These are phyloP conservation scores for Gnomoniopsis sp. DNA, from an alignment of 2,329 filamentous ascomycete species.

Conservation along the genomic window DNA sequence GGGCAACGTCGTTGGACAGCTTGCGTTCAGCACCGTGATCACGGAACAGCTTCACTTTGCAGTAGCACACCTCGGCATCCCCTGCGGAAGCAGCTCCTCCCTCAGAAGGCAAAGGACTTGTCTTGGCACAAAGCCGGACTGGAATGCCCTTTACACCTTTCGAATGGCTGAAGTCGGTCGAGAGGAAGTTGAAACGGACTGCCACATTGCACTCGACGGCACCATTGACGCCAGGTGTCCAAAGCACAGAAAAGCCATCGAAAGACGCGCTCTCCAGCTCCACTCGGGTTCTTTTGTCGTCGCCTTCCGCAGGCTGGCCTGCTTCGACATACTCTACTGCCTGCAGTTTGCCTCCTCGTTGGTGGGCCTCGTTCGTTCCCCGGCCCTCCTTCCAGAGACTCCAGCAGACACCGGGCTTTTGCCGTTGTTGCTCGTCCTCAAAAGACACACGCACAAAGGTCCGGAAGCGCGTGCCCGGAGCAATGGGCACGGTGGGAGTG, in stretches of 20 bases:
- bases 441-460: slow-evolving; percentile 96
- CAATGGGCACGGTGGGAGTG: slow-evolving; percentile 53
- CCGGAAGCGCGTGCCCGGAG: slow-evolving; percentile 69
- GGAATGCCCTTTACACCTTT: slow-evolving; percentile 98
- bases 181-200: slow-evolving; percentile 96
- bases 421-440: slow-evolving; percentile 89
- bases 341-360: slow-evolving; percentile 85
- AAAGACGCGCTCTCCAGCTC: slow-evolving; percentile 78
- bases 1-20: slow-evolving; percentile 87
- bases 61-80: slow-evolving; percentile 77
- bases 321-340: slow-evolving; percentile 89
- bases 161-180: slow-evolving; percentile 97
- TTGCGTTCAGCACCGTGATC: slow-evolving; percentile 96
- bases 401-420: slow-evolving; percentile 70
- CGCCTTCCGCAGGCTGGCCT: slow-evolving; percentile 55
- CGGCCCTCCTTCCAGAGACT: slow-evolving; percentile 90
- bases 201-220: slow-evolving; percentile 77
- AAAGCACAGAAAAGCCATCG: slow-evolving; percentile 88
- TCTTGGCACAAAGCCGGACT: slow-evolving; percentile 89
- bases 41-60: slow-evolving; percentile 95
- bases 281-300: slow-evolving; percentile 64
- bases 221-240: slow-evolving; percentile 71
- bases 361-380: slow-evolving; percentile 92
- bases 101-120: slow-evolving; percentile 60
- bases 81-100: slow-evolving; percentile 37